Conservation (phyloP, 2,329 filamentous ascomycete species). For the Pyricularia pennisetigena region DNA sequence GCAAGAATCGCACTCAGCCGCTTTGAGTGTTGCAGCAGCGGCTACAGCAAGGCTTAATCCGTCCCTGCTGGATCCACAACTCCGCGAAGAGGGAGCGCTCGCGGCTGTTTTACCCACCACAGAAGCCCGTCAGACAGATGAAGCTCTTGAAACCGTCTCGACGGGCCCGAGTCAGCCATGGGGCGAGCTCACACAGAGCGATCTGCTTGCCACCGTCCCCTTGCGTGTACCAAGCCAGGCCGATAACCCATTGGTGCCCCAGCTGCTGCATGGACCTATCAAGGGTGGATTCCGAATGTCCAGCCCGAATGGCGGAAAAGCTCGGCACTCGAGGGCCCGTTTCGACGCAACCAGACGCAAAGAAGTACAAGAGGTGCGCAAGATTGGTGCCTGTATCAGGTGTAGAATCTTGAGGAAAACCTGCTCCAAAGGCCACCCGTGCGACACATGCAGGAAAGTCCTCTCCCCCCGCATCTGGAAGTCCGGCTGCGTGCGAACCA, state of each 20-base stretch:
- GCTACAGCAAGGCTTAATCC: slow-evolving; percentile 45
- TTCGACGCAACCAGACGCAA: slow-evolving; percentile 50
- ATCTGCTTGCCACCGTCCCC: slow-evolving; percentile 1
- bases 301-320: slow-evolving; percentile 34
- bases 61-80: slow-evolving; percentile 40
- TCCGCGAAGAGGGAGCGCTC: slow-evolving; percentile 16
- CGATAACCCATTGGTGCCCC: background rate
- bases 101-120: slow-evolving; percentile 6
- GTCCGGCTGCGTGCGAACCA: slow-evolving; percentile 51
- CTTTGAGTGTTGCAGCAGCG: slow-evolving; percentile 45
- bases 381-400: slow-evolving; percentile 55
- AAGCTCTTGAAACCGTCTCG: slow-evolving; percentile 7
- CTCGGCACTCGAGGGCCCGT: slow-evolving; percentile 43
- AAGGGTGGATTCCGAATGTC: slow-evolving; percentile 46
- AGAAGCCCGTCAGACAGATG: slow-evolving; percentile 5
- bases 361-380: slow-evolving; percentile 55
- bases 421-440: slow-evolving; percentile 54
- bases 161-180: slow-evolving; percentile 30
- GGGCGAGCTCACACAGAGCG: slow-evolving; percentile 41
- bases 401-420: slow-evolving; percentile 58
- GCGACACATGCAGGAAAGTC: slow-evolving; percentile 54
- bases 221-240: slow-evolving; percentile 1
- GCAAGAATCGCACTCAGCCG: slow-evolving; percentile 32
- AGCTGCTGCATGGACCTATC: slow-evolving; percentile 9
- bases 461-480: slow-evolving; percentile 56